phyloP scores from a whole-genome alignment of 257 asterid genomes.

The Plantago major region DNA sequence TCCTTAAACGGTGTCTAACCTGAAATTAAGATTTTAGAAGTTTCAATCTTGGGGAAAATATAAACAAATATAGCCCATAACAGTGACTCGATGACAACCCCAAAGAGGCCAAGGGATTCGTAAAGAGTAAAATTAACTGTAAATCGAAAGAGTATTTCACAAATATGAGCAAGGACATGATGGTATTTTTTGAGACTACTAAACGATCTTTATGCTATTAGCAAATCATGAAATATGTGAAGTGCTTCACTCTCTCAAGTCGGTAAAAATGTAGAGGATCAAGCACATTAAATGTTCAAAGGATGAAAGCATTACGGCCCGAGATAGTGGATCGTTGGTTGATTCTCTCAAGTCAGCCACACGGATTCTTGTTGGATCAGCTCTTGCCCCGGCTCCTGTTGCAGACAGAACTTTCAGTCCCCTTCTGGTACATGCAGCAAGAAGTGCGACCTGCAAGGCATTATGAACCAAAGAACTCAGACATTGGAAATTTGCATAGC shows the following conservation, averaged over 20 bases:
- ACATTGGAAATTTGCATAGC: slow-evolving; percentile 2
- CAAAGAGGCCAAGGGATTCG: no score
- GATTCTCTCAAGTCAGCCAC: slow-evolving; percentile 96
- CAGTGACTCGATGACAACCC: no score
- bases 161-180: no score
- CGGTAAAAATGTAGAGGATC: background rate
- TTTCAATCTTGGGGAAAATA: slow-evolving; percentile 9
- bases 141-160: no score
- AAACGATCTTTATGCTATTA: slow-evolving; percentile 12
- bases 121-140: no score
- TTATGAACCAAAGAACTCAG: slow-evolving; percentile 18
- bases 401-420: slow-evolving; percentile 93
- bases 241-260: background rate
- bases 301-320: slow-evolving; percentile 52
- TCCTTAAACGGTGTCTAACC: slow-evolving; percentile 87
- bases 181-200: background rate
- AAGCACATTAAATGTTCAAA: slow-evolving; percentile 5
- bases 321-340: slow-evolving; percentile 91
- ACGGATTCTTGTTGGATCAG: slow-evolving; percentile 96
- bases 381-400: slow-evolving; percentile 98
- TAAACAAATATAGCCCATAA: no score
- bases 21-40: slow-evolving; percentile 34
- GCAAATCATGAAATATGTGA: no score
- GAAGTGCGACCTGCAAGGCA: slow-evolving; percentile 78
- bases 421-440: slow-evolving; percentile 87